A percentile compares a stretch with the other conserved stretches of the same genome.
Conservation (phyloP, 2,329 filamentous ascomycete species). For the Trichophyton simii region DNA sequence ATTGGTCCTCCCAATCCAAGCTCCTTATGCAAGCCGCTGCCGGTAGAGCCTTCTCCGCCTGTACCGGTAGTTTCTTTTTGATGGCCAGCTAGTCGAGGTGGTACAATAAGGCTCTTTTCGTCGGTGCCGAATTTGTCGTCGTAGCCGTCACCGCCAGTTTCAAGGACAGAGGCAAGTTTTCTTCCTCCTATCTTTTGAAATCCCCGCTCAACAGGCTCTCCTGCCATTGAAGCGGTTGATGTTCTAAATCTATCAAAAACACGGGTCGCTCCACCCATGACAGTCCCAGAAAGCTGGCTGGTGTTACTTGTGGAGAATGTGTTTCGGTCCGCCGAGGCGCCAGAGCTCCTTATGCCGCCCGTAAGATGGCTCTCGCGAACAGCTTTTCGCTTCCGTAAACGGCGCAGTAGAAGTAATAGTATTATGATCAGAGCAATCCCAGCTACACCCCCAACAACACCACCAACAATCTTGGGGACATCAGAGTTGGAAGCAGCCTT, state of each 20-base stretch:
- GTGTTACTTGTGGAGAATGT: slow-evolving; percentile 6
- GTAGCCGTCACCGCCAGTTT: slow-evolving; percentile 36
- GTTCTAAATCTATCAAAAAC: slow-evolving; percentile 32
- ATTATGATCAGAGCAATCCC: slow-evolving; percentile 40
- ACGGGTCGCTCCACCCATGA: slow-evolving; percentile 25
- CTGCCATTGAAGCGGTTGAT: slow-evolving; percentile 24
- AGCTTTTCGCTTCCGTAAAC: slow-evolving; percentile 37
- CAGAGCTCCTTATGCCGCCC: not conserved
- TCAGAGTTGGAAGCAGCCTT: slow-evolving; percentile 17
- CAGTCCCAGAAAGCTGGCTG: slow-evolving; percentile 27
- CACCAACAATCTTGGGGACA: slow-evolving; percentile 46
- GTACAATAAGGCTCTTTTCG: slow-evolving; percentile 18
- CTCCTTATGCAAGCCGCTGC: slow-evolving; percentile 8
- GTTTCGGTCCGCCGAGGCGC: not conserved
- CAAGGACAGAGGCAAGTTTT: slow-evolving; percentile 37
- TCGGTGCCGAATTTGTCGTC: slow-evolving; percentile 24
- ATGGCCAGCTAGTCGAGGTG: slow-evolving; percentile 16
- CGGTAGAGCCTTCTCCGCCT: not conserved
- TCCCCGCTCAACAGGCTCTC: slow-evolving; percentile 32
- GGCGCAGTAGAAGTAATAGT: slow-evolving; percentile 39
- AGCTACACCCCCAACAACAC: slow-evolving; percentile 50
- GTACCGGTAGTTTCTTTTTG: slow-evolving; percentile 14
- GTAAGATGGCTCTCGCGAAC: not conserved
- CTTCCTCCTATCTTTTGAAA: slow-evolving; percentile 40
- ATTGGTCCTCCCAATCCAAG: slow-evolving; percentile 3